These are phyloP conservation scores for Linderniella brevidens DNA, from an alignment of 257 asterid species.

Conservation along the genomic window DNA sequence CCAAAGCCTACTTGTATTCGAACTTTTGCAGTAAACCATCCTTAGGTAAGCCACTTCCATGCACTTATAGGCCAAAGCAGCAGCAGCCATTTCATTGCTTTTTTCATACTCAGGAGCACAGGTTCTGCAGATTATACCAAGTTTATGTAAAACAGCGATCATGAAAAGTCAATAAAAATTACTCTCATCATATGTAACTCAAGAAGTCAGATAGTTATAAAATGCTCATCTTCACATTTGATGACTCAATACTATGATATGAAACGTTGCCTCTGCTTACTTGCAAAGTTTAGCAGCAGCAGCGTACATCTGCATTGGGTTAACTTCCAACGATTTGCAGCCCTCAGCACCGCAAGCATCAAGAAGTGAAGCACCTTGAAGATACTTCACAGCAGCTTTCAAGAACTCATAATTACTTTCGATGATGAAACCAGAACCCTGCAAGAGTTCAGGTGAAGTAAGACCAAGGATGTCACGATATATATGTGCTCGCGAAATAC, in stretches of 20 bases:
- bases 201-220: too few species aligned
- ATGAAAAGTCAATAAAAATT: neutral
- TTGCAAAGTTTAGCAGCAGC: constrained; percentile 68
- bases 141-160: constrained; percentile 10
- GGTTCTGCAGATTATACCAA: constrained; percentile 32
- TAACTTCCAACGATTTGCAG: constrained; percentile 38
- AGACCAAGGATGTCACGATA: constrained; percentile 11
- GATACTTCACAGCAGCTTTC: constrained; percentile 71
- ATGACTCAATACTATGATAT: neutral
- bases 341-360: constrained; percentile 42
- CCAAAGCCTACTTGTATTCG: constrained; percentile 28
- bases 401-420: constrained; percentile 68
- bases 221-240: neutral
- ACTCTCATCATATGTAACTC: neutral
- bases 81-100: constrained; percentile 57
- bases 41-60: constrained; percentile 80
- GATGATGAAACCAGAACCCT: constrained; percentile 59
- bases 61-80: constrained; percentile 85
- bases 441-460: constrained; percentile 14
- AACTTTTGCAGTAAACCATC: constrained; percentile 56
- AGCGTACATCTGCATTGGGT: constrained; percentile 46
- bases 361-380: constrained; percentile 68
- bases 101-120: constrained; percentile 68
- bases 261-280: constrained; percentile 26
- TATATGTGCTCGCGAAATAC: constrained; percentile 6